Conservation (phyloP, 371 early-diverging fungal genomes). For the Lichtheimia ramosa region DNA sequence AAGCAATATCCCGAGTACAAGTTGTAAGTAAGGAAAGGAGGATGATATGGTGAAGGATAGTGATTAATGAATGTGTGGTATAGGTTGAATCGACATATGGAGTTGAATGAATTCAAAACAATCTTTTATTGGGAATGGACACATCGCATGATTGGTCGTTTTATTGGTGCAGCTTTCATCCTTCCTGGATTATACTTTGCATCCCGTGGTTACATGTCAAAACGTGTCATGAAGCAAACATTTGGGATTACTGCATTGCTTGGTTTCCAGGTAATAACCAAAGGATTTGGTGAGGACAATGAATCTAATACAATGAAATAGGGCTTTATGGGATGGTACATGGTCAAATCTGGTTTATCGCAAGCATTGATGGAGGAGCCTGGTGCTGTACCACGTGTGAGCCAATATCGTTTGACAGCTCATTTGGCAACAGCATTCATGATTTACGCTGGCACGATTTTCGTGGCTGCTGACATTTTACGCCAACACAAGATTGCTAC, state of each 20-base stretch:
- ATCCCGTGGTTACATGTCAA: constrained; percentile 74
- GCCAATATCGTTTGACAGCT: constrained; percentile 91
- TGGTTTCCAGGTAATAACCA: constrained; percentile 71
- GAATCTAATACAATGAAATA: constrained; percentile 15
- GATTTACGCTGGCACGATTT: constrained; percentile 78
- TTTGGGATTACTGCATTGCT: constrained; percentile 77
- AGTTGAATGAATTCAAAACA: constrained; percentile 89
- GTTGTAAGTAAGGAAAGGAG: constrained; percentile 51
- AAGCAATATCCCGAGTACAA: constrained; percentile 96
- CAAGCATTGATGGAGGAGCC: constrained; percentile 77
- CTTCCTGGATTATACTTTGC: constrained; percentile 89
- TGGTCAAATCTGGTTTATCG: constrained; percentile 93
- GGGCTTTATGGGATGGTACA: constrained; percentile 97
- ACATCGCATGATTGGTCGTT: constrained; percentile 92
- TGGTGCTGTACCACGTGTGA: constrained; percentile 88
- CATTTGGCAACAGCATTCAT: constrained; percentile 91
- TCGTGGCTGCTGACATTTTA: constrained; percentile 78
- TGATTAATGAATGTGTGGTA: background rate
- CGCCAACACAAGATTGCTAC: constrained; percentile 62
- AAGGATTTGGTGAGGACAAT: background rate
- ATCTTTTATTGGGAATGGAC: constrained; percentile 98
- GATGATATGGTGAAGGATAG: background rate
- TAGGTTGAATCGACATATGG: constrained; percentile 88
- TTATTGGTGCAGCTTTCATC: constrained; percentile 88
- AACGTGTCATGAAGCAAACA: constrained; percentile 64